A percentile compares a stretch with the other conserved stretches of the same genome.
Evolutionary conservation across 2,329 filamentous ascomycete species (phyloP).

Genomic region (Sporothrix brunneoviolacea): DNA sequence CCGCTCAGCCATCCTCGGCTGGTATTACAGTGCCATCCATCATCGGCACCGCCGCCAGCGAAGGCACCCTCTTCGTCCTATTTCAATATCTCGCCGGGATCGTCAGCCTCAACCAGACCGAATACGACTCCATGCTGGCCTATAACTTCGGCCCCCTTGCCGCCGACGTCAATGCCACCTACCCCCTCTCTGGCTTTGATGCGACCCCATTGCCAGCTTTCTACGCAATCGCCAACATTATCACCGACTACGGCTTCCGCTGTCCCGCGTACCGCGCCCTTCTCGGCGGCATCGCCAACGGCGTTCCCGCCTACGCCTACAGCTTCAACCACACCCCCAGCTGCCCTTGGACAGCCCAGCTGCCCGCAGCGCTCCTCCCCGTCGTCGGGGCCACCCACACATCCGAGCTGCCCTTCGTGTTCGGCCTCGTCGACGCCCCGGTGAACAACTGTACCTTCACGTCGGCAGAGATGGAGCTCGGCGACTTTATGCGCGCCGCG

Average conservation of each 20-base stretch:
- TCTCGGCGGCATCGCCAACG: neutral
- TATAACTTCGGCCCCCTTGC: slow-evolving; percentile 24
- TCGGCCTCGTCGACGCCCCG: slow-evolving; percentile 23
- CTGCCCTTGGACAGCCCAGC: slow-evolving; percentile 7
- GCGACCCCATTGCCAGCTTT: neutral
- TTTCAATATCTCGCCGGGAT: slow-evolving; percentile 15
- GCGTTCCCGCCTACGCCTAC: slow-evolving; percentile 5
- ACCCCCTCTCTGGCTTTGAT: slow-evolving; percentile 17
- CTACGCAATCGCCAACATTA: slow-evolving; percentile 2
- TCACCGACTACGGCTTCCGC: neutral
- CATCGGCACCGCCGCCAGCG: slow-evolving; percentile 21
- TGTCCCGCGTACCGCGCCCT: slow-evolving; percentile 1
- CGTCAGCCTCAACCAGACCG: slow-evolving; percentile 15
- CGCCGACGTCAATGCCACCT: slow-evolving; percentile 20
- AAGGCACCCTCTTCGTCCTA: slow-evolving; percentile 24
- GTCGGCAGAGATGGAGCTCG: slow-evolving; percentile 17
- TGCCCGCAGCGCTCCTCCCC: slow-evolving; percentile 4
- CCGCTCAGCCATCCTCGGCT: slow-evolving; percentile 22
- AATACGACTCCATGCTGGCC: slow-evolving; percentile 24
- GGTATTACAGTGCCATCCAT: slow-evolving; percentile 26
- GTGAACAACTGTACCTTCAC: slow-evolving; percentile 23
- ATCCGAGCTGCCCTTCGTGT: slow-evolving; percentile 26
- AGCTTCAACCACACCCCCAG: slow-evolving; percentile 10
- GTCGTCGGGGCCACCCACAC: slow-evolving; percentile 23
- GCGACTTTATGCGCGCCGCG: slow-evolving; percentile 20